phyloP scores from a whole-genome alignment of 2,329 filamentous ascomycete genomes.

The Ceratocystis huliohia region DNA sequence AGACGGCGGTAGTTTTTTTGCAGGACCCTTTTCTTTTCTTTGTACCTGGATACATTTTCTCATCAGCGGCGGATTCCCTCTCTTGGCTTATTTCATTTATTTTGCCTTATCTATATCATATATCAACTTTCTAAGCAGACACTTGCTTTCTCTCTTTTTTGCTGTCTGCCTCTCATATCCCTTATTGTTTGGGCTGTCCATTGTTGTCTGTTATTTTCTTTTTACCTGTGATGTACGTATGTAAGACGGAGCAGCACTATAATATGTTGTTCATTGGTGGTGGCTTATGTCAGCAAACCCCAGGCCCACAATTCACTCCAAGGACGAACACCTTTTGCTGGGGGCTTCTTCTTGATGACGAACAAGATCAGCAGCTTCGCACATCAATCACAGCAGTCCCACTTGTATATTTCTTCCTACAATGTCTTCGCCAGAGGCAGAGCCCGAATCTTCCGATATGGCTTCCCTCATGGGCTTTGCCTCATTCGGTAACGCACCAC shows the following conservation, averaged over 20 bases:
- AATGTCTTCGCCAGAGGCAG: slow-evolving; percentile 27
- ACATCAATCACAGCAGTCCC: not conserved
- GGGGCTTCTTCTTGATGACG: no score
- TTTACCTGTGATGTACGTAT: not conserved
- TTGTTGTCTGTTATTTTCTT: no score
- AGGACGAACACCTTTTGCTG: no score
- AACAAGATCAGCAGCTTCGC: no score
- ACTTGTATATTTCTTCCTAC: not conserved
- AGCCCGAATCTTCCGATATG: slow-evolving; percentile 44
- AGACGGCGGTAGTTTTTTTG: not conserved
- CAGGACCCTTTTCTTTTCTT: not conserved
- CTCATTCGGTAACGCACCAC: slow-evolving; percentile 47
- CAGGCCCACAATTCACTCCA: slow-evolving; percentile 12
- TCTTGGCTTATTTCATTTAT: not conserved
- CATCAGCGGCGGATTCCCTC: not conserved
- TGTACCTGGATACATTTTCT: slow-evolving; percentile 5
- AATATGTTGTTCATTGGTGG: no score
- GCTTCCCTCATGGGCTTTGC: slow-evolving; percentile 62
- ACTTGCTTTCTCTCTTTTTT: not conserved
- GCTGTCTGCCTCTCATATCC: slow-evolving; percentile 6
- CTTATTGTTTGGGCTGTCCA: slow-evolving; percentile 1
- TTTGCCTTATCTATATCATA: not conserved
- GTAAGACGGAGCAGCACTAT: not conserved
- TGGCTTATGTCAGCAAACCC: slow-evolving; percentile 18
- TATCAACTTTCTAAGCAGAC: not conserved